Evolutionary conservation across 2,329 filamentous ascomycete species (phyloP).

Genomic region (Botryotinia convoluta): DNA sequence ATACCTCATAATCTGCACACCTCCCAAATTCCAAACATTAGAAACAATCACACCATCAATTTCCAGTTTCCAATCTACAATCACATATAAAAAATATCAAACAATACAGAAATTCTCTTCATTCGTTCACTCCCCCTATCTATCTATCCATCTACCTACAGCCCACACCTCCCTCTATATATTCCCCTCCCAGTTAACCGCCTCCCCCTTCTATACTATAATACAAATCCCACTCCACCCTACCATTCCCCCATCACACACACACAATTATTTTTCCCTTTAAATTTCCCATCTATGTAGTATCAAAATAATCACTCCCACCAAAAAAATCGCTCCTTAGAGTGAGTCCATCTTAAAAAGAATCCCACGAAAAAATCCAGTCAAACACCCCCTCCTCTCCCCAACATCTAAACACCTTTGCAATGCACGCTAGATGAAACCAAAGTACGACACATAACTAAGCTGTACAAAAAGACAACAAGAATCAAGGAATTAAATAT

Average conservation of each 20-base stretch:
- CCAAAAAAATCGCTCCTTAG: background rate
- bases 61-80: background rate
- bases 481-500: background rate
- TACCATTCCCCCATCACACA: background rate
- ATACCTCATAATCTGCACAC: too few species aligned
- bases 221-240: background rate
- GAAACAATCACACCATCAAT: background rate
- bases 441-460: background rate
- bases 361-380: background rate
- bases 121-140: background rate
- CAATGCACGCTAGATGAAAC: constrained; percentile 8
- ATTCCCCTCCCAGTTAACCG: background rate
- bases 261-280: background rate
- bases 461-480: background rate
- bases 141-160: background rate
- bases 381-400: background rate
- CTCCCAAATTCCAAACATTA: too few species aligned
- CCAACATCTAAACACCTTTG: constrained; percentile 9
- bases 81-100: background rate
- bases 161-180: background rate
- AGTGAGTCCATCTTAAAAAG: background rate
- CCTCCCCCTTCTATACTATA: background rate
- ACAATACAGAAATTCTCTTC: background rate
- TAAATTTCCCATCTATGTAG: background rate
- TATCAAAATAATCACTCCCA: background rate